Evolutionary conservation across 2,329 filamentous ascomycete genomes (phyloP).

Genomic region (Xylaria hypoxylon): DNA sequence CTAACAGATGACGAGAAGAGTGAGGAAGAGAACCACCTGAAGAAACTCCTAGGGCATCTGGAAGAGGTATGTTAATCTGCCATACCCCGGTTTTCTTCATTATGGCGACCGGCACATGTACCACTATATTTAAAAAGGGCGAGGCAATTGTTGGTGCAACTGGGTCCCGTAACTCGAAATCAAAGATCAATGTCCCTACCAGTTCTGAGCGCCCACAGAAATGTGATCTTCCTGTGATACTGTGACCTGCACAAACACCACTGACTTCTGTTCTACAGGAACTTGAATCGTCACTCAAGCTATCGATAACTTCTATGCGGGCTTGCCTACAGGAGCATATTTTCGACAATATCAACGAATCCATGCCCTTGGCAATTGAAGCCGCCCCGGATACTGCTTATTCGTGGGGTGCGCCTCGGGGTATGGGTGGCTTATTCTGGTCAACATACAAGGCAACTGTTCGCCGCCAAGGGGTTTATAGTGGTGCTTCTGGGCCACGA

Average conservation of each 20-base stretch:
- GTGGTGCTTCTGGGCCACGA: constrained; percentile 45
- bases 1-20: constrained; percentile 39
- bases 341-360: constrained; percentile 56
- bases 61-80: constrained; percentile 41
- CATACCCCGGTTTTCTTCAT: constrained; percentile 6
- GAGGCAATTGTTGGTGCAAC: constrained; percentile 6
- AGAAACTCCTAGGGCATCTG: constrained; percentile 40
- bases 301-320: constrained; percentile 55
- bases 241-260: constrained; percentile 25
- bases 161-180: constrained; percentile 18
- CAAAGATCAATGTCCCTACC: constrained; percentile 13
- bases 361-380: constrained; percentile 55
- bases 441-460: constrained; percentile 65
- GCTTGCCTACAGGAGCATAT: constrained; percentile 58
- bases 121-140: background rate
- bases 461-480: constrained; percentile 48
- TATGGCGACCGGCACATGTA: constrained; percentile 1
- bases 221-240: constrained; percentile 8
- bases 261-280: constrained; percentile 34
- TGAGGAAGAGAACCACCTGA: constrained; percentile 39
- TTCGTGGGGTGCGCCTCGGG: constrained; percentile 55
- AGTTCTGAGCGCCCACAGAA: background rate
- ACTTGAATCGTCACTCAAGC: constrained; percentile 55
- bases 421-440: constrained; percentile 61
- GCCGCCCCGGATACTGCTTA: constrained; percentile 52